Evolutionary conservation across 2,329 filamentous ascomycete species (phyloP).

Genomic region (Escovopsis weberi): DNA sequence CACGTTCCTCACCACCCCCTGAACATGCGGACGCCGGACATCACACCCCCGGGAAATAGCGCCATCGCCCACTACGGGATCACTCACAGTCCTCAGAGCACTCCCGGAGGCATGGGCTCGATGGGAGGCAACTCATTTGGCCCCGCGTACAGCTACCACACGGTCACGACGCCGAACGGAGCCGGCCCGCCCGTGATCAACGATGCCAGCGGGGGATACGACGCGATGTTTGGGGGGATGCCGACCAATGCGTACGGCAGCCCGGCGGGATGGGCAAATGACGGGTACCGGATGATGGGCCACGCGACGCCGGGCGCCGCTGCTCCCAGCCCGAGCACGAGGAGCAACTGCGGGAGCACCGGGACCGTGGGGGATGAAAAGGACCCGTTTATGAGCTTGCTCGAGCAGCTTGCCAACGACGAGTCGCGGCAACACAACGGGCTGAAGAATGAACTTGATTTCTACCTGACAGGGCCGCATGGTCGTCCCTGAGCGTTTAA

Average conservation of each 20-base stretch:
- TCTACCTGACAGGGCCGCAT: conserved; percentile 38
- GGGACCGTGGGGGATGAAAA: conserved; percentile 48
- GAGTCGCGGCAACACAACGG: conserved; percentile 47
- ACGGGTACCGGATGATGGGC: conserved; percentile 14
- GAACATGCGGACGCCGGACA: conserved; percentile 14
- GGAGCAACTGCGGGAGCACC: conserved; percentile 35
- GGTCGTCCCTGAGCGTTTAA: no score
- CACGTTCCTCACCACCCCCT: conserved; percentile 15
- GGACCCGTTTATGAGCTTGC: conserved; percentile 63
- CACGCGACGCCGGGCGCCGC: conserved; percentile 8
- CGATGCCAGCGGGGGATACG: conserved; percentile 27
- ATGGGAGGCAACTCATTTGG: conserved; percentile 3
- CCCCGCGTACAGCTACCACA: conserved; percentile 24
- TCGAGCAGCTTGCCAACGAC: conserved; percentile 74
- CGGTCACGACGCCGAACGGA: conserved; percentile 8
- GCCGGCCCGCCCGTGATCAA: conserved; percentile 12
- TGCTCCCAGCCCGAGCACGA: conserved; percentile 27
- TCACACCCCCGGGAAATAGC: not conserved
- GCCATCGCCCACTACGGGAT: conserved; percentile 3
- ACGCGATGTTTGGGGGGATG: conserved; percentile 45
- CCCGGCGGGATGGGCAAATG: conserved; percentile 35
- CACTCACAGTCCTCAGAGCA: not conserved
- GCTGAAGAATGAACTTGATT: conserved; percentile 61
- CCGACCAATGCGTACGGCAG: conserved; percentile 39
- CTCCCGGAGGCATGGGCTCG: conserved; percentile 1